These are phyloP conservation scores for Vachellia pachyceras DNA, from an alignment of 306 rosid species.

Conservation along the genomic window DNA sequence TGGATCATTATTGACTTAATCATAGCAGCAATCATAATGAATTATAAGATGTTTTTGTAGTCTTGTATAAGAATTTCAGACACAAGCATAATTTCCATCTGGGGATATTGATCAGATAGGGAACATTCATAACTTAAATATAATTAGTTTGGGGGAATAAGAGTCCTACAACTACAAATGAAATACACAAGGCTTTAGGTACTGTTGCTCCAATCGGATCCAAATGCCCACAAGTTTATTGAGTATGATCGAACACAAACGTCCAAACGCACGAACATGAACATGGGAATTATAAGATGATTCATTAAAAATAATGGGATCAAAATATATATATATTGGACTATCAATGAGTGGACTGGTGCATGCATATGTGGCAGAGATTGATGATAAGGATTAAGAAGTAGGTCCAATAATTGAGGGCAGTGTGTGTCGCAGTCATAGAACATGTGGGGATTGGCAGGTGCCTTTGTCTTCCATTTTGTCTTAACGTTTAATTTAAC, in stretches of 20 bases:
- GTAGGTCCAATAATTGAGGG: neutral
- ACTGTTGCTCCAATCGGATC: neutral
- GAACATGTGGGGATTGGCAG: conserved; percentile 11
- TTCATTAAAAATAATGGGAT: neutral
- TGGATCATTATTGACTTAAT: neutral
- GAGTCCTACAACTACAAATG: neutral
- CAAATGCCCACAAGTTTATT: neutral
- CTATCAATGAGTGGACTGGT: neutral
- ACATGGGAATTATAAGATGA: neutral
- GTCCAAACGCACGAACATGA: conserved; percentile 9
- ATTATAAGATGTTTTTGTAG: conserved; percentile 1
- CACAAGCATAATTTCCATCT: conserved; percentile 1
- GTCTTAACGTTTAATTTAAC: neutral
- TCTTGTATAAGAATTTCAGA: neutral
- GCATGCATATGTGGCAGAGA: neutral
- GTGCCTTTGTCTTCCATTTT: neutral
- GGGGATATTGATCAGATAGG: neutral
- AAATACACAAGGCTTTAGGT: neutral
- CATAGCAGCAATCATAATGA: neutral
- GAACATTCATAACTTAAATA: neutral
- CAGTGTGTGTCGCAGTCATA: neutral
- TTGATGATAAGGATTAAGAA: neutral
- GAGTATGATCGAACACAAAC: neutral
- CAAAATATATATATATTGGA: neutral
- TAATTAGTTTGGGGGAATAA: neutral